A percentile compares a stretch with the other conserved stretches of the same genome.
Conservation (phyloP, 768 basidiomycete species). For the Leccinum disarticulatum region DNA sequence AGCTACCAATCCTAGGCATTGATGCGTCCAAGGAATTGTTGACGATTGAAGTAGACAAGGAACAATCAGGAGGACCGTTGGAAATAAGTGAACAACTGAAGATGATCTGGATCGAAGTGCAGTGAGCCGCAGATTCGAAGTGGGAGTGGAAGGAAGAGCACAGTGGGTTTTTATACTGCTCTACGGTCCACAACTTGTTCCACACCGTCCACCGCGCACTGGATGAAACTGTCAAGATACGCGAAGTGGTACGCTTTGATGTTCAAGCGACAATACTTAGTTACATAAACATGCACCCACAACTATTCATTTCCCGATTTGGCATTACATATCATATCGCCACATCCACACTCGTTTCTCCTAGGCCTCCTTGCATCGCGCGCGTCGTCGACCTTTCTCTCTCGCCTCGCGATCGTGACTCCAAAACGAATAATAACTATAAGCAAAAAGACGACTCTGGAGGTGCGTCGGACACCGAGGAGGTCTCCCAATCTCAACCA, state of each 20-base stretch:
- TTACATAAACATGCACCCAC: neutral
- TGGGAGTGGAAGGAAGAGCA: neutral
- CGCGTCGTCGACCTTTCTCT: neutral
- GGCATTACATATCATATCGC: neutral
- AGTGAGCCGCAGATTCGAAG: neutral
- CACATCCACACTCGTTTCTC: neutral
- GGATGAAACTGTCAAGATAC: neutral
- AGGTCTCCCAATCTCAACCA: conserved; percentile 18
- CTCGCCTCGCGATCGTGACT: conserved; percentile 19
- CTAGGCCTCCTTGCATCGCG: neutral
- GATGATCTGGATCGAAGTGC: neutral
- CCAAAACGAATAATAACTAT: conserved; percentile 29
- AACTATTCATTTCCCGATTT: neutral
- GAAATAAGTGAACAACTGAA: neutral
- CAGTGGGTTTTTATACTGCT: neutral
- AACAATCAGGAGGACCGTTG: too few relatives aligned
- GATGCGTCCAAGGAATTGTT: neutral
- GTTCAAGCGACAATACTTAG: neutral
- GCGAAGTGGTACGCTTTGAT: conserved; percentile 7
- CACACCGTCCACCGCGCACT: too few relatives aligned
- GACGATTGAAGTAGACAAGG: neutral
- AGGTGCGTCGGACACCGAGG: conserved; percentile 33
- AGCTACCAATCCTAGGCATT: conserved; percentile 53
- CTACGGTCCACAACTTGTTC: neutral
- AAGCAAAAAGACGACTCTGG: conserved; percentile 36